Conservation (phyloP, 176 grass and related monocot species). For the Otatea glauca region DNA sequence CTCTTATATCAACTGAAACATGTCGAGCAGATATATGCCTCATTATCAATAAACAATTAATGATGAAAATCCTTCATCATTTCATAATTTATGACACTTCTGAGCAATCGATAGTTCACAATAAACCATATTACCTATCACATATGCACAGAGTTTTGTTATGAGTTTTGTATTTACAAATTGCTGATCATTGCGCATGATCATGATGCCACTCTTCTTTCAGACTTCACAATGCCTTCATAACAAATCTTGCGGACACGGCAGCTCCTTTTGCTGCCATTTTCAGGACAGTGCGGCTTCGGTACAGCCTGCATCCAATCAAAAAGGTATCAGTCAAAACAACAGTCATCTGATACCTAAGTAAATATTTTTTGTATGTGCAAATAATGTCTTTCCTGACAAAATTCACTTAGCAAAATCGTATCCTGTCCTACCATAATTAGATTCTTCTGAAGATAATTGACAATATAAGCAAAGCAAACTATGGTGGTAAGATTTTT, state of each 20-base stretch:
- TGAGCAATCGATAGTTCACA: background rate
- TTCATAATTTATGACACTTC: background rate
- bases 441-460: background rate
- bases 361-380: background rate
- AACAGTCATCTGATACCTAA: background rate
- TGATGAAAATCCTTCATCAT: background rate
- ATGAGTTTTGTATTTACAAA: slow-evolving; percentile 52
- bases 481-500: background rate
- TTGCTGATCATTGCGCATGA: slow-evolving; percentile 22
- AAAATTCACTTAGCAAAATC: background rate
- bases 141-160: slow-evolving; percentile 63
- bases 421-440: background rate
- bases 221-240: slow-evolving; percentile 60
- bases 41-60: background rate
- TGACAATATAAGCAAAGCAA: background rate
- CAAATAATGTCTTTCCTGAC: background rate
- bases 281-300: slow-evolving; percentile 58
- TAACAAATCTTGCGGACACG: slow-evolving; percentile 57
- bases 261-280: slow-evolving; percentile 66
- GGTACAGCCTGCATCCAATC: slow-evolving; percentile 59
- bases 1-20: background rate
- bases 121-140: slow-evolving; percentile 22
- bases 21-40: background rate
- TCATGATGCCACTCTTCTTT: background rate
- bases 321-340: slow-evolving; percentile 11